phyloP scores from a whole-genome alignment of 176 grass and related monocot genomes.

The Oryza australiensis region DNA sequence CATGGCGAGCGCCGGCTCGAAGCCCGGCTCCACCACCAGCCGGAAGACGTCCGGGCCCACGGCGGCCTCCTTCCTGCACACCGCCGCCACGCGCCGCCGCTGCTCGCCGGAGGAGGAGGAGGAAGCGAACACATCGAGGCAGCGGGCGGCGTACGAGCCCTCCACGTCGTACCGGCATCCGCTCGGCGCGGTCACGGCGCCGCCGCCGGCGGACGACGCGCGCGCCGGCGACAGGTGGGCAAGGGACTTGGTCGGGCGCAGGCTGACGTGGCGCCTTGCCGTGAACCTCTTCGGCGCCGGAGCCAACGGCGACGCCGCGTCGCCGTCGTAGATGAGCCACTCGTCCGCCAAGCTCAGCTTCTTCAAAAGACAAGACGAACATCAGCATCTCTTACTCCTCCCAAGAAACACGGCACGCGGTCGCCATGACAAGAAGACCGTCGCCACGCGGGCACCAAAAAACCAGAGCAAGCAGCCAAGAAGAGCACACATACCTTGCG shows the following conservation, averaged over 20 bases:
- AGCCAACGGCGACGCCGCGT: slow-evolving; percentile 27
- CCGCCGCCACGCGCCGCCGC: slow-evolving; percentile 47
- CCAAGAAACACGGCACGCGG: not conserved
- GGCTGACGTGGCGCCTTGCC: slow-evolving; percentile 53
- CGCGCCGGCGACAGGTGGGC: slow-evolving; percentile 41
- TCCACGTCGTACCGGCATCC: slow-evolving; percentile 60
- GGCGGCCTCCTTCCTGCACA: slow-evolving; percentile 65
- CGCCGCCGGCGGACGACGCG: too few species aligned
- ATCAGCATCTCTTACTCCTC: not conserved
- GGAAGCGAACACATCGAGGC: slow-evolving; percentile 60
- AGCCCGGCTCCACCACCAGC: slow-evolving; percentile 66
- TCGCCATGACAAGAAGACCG: too few species aligned
- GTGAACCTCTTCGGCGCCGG: slow-evolving; percentile 51
- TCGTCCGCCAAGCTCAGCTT: slow-evolving; percentile 69
- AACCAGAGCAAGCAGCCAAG: not conserved
- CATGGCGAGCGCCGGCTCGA: slow-evolving; percentile 70
- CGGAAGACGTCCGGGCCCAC: slow-evolving; percentile 71
- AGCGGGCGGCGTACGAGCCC: slow-evolving; percentile 68
- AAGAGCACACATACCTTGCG: slow-evolving; percentile 47
- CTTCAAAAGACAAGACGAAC: slow-evolving; percentile 42
- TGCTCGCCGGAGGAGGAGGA: not conserved
- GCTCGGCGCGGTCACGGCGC: not conserved
- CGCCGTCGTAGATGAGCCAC: slow-evolving; percentile 77
- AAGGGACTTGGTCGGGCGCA: slow-evolving; percentile 40
- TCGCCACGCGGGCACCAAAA: too few species aligned